These are phyloP conservation scores for Erysimum pusillum DNA, from an alignment of 441 rosid genomes.

Conservation along the genomic window DNA sequence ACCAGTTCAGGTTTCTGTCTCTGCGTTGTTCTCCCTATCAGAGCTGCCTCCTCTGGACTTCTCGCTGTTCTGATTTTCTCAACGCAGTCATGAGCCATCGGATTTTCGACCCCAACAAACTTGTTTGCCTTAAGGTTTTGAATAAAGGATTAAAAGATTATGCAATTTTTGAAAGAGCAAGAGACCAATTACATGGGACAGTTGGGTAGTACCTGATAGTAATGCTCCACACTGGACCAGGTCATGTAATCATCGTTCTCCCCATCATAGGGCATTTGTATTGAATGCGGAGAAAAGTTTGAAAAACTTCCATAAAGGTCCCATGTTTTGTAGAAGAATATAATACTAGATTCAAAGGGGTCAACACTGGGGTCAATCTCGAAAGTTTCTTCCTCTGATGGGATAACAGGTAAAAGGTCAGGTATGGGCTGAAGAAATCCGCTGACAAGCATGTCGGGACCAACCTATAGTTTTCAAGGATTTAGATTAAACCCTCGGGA, in stretches of 20 bases:
- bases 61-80: slow-evolving; percentile 69
- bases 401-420: slow-evolving; percentile 79
- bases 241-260: slow-evolving; percentile 58
- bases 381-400: slow-evolving; percentile 81
- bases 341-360: slow-evolving; percentile 75
- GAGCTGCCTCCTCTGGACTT: slow-evolving; percentile 94
- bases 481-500: background rate
- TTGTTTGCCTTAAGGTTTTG: slow-evolving; percentile 71
- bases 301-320: slow-evolving; percentile 94
- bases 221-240: slow-evolving; percentile 90
- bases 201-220: slow-evolving; percentile 71
- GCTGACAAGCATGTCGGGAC: slow-evolving; percentile 91
- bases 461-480: slow-evolving; percentile 61
- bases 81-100: slow-evolving; percentile 62
- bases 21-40: slow-evolving; percentile 76
- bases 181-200: slow-evolving; percentile 10
- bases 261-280: slow-evolving; percentile 65
- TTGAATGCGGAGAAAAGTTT: slow-evolving; percentile 88
- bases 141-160: slow-evolving; percentile 15
- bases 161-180: slow-evolving; percentile 25
- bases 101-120: slow-evolving; percentile 67
- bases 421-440: slow-evolving; percentile 96
- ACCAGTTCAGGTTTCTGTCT: slow-evolving; percentile 74
- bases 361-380: slow-evolving; percentile 83
- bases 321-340: slow-evolving; percentile 93